These are phyloP conservation scores for Globisporangium apiculatum DNA, from an alignment of 352 stramenopile species.

Conservation along the genomic window DNA sequence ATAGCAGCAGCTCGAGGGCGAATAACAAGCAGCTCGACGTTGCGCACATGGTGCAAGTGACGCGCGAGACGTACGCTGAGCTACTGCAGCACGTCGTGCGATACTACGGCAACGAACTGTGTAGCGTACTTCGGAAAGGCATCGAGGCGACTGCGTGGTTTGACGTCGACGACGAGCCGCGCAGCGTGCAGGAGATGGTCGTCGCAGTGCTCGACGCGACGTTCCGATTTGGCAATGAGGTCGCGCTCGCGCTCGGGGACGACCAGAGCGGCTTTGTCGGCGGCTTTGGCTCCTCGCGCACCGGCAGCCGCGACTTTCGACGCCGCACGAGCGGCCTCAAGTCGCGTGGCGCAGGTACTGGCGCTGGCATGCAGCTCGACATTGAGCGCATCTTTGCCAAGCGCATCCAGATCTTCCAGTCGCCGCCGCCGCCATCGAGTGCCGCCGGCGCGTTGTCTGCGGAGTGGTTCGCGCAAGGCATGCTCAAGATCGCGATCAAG, in stretches of 20 bases:
- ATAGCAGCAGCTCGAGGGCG: slow-evolving; percentile 2
- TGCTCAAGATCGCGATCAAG: slow-evolving; percentile 80
- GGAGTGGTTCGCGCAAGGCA: slow-evolving; percentile 55
- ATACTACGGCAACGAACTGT: slow-evolving; percentile 53
- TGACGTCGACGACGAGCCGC: slow-evolving; percentile 57
- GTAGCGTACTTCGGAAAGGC: slow-evolving; percentile 29
- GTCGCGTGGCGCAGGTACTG: slow-evolving; percentile 35
- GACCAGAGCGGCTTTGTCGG: slow-evolving; percentile 44
- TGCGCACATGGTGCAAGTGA: slow-evolving; percentile 72
- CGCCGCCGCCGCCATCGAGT: slow-evolving; percentile 18
- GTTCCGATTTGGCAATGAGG: slow-evolving; percentile 48
- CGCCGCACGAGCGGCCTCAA: slow-evolving; percentile 43
- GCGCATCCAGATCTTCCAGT: slow-evolving; percentile 59
- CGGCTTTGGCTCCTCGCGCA: slow-evolving; percentile 27
- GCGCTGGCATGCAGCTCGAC: slow-evolving; percentile 61
- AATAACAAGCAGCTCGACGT: slow-evolving; percentile 33
- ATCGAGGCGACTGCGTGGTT: slow-evolving; percentile 40
- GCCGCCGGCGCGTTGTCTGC: slow-evolving; percentile 20
- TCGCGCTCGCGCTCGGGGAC: slow-evolving; percentile 55
- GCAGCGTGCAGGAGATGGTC: slow-evolving; percentile 62
- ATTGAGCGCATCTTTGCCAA: slow-evolving; percentile 83
- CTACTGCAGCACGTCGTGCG: slow-evolving; percentile 59
- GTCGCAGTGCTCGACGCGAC: slow-evolving; percentile 47
- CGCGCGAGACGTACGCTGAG: slow-evolving; percentile 44
- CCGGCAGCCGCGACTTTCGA: slow-evolving; percentile 52